phyloP scores from a whole-genome alignment of 208 protist species.

The Leishmania arabica region DNA sequence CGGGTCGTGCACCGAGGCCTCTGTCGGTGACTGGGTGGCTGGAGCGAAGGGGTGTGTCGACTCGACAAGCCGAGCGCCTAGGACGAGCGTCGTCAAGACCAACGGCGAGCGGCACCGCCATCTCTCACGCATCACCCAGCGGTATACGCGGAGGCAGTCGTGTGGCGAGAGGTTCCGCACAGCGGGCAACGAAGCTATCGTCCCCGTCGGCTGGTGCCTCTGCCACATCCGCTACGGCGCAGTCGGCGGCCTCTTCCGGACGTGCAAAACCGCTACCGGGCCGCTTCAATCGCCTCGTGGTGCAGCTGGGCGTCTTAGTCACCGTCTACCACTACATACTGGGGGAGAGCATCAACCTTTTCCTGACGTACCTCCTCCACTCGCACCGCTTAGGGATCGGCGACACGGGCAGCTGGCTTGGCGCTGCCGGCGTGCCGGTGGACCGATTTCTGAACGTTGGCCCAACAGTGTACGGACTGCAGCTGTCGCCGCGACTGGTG shows the following conservation, averaged over 20 bases:
- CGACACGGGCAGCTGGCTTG: conserved; percentile 54
- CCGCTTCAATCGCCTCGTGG: conserved; percentile 71
- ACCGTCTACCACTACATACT: conserved; percentile 67
- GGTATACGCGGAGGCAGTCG: not conserved
- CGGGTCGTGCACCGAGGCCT: not conserved
- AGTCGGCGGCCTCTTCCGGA: not conserved
- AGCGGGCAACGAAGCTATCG: not conserved
- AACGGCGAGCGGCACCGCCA: not conserved
- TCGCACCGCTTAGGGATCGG: conserved; percentile 52
- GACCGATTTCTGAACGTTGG: conserved; percentile 49
- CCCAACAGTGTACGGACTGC: conserved; percentile 44
- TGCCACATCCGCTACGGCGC: not conserved
- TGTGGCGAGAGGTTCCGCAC: not conserved
- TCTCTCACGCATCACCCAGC: not conserved
- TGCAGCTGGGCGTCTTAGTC: conserved; percentile 54
- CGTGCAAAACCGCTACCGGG: conserved; percentile 43
- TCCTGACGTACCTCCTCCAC: conserved; percentile 61
- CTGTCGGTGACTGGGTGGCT: not conserved
- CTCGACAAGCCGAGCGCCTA: conserved; percentile 27
- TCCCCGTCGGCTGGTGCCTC: not conserved
- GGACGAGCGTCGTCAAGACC: not conserved
- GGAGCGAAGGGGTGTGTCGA: not conserved
- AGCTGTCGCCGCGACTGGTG: conserved; percentile 59
- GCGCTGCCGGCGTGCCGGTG: conserved; percentile 12
- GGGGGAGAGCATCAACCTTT: conserved; percentile 62